Base-by-base conservation (phyloP, 495 filamentous ascomycete genomes). In the Penicillium waksmanii region DNA sequence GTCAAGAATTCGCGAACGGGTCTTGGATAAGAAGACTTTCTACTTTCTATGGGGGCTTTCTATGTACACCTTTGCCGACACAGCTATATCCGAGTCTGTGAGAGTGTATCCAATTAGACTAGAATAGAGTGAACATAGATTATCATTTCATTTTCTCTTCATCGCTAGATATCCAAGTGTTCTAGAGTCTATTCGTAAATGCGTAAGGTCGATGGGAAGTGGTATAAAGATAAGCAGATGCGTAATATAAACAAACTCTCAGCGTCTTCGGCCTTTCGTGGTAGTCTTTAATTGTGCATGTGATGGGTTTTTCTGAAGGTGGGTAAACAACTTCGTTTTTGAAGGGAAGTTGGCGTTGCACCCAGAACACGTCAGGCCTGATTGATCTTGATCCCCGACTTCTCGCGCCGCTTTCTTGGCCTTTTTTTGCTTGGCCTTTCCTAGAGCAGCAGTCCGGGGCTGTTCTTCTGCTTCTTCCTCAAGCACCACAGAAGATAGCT, bases 341-440 rank as follows among this genome's bases (percentile, higher is more conserved):
- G 87, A 89, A 1, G 84, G 57, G 63, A 94, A 95, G 0, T 59
- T 68, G 13, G 77, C 77, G 42, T 82, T 75, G 70, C 92, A 96
- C 4, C 72, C 69, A 2, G 76, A 71, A 68, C 92, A 96, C 47
- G 70, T 79, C 51, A 82, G 76, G 65, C 82, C 60, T 18, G 56
- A 13, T 40, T 40, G 36, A 40, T 9, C n/a, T 40, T 40, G 80
- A 55, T 83, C 73, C 35, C 85, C 82, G 27, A 89, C 89, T 17
- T 88, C 27, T 31, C 27, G 27, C 1, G 27, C 27, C 27, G 27
- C 89, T 66, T 85, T 91, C 72, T 92, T 97, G 42, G 90, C 88
- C 44, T 90, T 84, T 69, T 91, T 97, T 58, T 89, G 83, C 69
- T 94, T 97, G 9, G 95, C 95, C 71, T 93, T 96, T 23, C 95